Percentiles rank a stretch among this genome's conserved stretches.
Evolutionary conservation across 305 asterid species (phyloP).

Genomic region (Solanum hybrid): DNA sequence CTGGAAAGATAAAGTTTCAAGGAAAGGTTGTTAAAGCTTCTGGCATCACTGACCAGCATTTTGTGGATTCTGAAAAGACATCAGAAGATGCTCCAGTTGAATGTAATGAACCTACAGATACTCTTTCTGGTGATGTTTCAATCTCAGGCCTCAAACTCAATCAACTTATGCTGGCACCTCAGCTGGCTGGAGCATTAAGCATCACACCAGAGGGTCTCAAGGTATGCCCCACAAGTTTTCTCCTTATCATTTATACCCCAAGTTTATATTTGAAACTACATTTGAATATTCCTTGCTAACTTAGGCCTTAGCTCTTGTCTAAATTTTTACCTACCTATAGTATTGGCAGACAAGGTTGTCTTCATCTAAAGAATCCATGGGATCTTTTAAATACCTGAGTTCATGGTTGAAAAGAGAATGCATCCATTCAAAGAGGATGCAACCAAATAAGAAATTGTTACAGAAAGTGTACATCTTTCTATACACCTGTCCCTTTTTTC

Average conservation of each 20-base stretch:
- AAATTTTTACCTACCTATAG: not conserved
- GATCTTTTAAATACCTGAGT: not conserved
- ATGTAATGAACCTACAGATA: slow-evolving; percentile 31
- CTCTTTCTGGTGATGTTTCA: slow-evolving; percentile 81
- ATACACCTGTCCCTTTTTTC: not conserved
- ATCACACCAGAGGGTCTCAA: slow-evolving; percentile 64
- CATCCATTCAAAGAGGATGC: not conserved
- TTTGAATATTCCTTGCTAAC: not conserved
- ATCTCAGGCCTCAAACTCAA: slow-evolving; percentile 90
- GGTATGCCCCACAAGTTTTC: slow-evolving; percentile 38
- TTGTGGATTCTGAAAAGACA: slow-evolving; percentile 22
- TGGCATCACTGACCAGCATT: slow-evolving; percentile 23
- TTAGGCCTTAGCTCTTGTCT: slow-evolving; percentile 2
- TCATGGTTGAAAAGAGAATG: not conserved
- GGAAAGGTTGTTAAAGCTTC: slow-evolving; percentile 63
- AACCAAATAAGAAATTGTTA: not conserved
- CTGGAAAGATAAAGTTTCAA: slow-evolving; percentile 90
- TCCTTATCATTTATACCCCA: not conserved
- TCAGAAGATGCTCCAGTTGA: slow-evolving; percentile 20
- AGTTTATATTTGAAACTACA: not conserved
- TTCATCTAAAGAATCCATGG: not conserved
- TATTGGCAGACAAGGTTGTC: not conserved
- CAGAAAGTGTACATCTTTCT: not conserved
- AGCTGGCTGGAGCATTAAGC: slow-evolving; percentile 79
- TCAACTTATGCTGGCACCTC: slow-evolving; percentile 98